Percentiles rank a stretch among this genome's conserved stretches.
Evolutionary conservation across 2,329 filamentous ascomycete genomes (phyloP).

Genomic region (Geosmithia flava): DNA sequence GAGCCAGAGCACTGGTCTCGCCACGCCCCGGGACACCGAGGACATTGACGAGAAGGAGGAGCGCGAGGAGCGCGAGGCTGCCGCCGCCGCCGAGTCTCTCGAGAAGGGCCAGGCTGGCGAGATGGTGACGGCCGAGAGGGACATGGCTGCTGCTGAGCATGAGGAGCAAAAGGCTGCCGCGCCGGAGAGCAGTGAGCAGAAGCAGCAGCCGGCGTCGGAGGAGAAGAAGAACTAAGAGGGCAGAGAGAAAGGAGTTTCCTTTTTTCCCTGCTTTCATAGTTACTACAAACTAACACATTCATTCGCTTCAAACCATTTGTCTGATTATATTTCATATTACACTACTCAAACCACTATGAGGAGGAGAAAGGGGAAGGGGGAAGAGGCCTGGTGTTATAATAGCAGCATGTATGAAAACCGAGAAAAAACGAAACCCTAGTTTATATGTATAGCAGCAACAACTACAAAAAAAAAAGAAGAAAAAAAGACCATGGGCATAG

Average conservation of each 20-base stretch:
- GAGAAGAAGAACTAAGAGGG: neutral
- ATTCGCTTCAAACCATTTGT: neutral
- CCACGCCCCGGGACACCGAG: slow-evolving; percentile 72
- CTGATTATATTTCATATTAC: neutral
- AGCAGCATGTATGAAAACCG: neutral
- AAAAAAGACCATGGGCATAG: neutral
- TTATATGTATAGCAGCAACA: neutral
- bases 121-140: slow-evolving; percentile 42
- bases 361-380: neutral
- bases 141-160: slow-evolving; percentile 18
- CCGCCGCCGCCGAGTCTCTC: slow-evolving; percentile 29
- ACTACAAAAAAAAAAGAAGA: neutral
- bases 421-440: neutral
- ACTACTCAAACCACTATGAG: neutral
- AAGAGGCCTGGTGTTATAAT: neutral
- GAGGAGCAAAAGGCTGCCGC: slow-evolving; percentile 11
- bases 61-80: slow-evolving; percentile 39
- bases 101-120: slow-evolving; percentile 38
- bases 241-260: neutral
- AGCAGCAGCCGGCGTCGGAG: slow-evolving; percentile 14
- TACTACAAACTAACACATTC: neutral
- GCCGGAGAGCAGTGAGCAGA: slow-evolving; percentile 19
- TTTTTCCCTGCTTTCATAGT: neutral
- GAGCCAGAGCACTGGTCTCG: slow-evolving; percentile 61
- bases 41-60: slow-evolving; percentile 94